These are phyloP conservation scores for Phytophthora lateralis DNA, from an alignment of 352 stramenopile species.

Conservation along the genomic window DNA sequence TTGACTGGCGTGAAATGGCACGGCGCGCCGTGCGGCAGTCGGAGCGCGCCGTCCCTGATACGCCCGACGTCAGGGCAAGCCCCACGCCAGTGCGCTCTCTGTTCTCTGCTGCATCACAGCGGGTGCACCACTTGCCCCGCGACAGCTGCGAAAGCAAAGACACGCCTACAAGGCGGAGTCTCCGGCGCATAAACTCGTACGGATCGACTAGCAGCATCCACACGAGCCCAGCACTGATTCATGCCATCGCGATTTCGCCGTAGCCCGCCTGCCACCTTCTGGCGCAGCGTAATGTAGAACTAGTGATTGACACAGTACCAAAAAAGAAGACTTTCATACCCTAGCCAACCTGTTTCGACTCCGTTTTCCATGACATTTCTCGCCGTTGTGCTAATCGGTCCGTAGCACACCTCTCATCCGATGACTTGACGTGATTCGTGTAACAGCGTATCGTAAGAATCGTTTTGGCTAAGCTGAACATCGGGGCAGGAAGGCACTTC, in stretches of 20 bases:
- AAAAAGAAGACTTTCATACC: slow-evolving; percentile 9
- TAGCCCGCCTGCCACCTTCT: slow-evolving; percentile 3
- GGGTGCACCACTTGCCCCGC: slow-evolving; percentile 22
- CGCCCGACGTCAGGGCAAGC: slow-evolving; percentile 39
- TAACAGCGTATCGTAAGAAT: no score
- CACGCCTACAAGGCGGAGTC: slow-evolving; percentile 13
- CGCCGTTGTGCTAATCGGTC: background rate
- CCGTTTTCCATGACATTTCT: slow-evolving; percentile 5
- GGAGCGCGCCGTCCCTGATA: slow-evolving; percentile 42
- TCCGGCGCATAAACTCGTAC: slow-evolving; percentile 26
- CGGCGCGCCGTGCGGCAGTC: slow-evolving; percentile 66
- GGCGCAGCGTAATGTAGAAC: slow-evolving; percentile 1
- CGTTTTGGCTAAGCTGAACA: background rate
- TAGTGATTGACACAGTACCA: slow-evolving; percentile 5
- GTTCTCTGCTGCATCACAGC: slow-evolving; percentile 29
- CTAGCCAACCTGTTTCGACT: background rate
- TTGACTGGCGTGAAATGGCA: slow-evolving; percentile 81
- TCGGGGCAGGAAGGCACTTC: background rate
- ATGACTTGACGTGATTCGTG: slow-evolving; percentile 3
- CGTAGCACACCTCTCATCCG: background rate
- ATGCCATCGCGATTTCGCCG: slow-evolving; percentile 24
- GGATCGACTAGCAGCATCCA: slow-evolving; percentile 17
- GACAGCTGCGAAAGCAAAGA: slow-evolving; percentile 9
- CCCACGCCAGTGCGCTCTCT: slow-evolving; percentile 37
- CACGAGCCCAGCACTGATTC: slow-evolving; percentile 21